phyloP scores from a whole-genome alignment of 2,329 filamentous ascomycete species.

The Aspergillus hortae region DNA sequence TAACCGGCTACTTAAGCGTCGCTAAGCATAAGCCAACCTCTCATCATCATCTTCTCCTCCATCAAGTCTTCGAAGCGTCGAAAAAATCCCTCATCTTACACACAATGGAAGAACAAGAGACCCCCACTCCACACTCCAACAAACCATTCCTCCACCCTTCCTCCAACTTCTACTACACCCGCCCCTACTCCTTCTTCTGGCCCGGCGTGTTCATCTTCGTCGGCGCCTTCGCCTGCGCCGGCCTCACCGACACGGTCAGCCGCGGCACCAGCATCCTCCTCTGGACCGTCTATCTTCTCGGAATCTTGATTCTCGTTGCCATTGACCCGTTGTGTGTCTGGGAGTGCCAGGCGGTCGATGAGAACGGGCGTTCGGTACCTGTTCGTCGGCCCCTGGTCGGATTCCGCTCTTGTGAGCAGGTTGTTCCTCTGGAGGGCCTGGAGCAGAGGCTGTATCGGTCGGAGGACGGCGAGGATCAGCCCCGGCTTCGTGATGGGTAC shows the following conservation, averaged over 20 bases:
- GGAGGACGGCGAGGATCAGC: constrained; percentile 1
- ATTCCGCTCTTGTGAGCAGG: not conserved
- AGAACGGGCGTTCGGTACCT: not conserved
- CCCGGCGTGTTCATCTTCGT: not conserved
- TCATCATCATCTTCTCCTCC: no score
- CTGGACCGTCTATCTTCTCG: not conserved
- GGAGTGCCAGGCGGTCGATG: not conserved
- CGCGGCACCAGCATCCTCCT: not conserved
- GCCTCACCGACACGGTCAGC: not conserved
- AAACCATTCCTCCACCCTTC: no score
- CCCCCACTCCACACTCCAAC: no score
- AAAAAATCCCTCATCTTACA: not conserved
- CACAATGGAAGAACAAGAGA: not conserved
- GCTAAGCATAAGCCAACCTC: no score
- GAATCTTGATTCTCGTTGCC: not conserved
- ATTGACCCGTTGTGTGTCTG: not conserved
- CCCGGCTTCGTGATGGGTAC: not conserved
- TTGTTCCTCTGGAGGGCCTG: not conserved
- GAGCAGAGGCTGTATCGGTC: not conserved
- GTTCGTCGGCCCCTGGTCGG: not conserved
- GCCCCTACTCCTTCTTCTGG: not conserved
- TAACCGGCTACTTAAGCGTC: no score
- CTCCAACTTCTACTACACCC: not conserved
- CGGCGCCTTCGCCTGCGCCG: not conserved
- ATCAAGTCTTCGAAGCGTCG: not conserved